phyloP scores from a whole-genome alignment of 108 stramenopile species.

The Conticribra weissflogii region DNA sequence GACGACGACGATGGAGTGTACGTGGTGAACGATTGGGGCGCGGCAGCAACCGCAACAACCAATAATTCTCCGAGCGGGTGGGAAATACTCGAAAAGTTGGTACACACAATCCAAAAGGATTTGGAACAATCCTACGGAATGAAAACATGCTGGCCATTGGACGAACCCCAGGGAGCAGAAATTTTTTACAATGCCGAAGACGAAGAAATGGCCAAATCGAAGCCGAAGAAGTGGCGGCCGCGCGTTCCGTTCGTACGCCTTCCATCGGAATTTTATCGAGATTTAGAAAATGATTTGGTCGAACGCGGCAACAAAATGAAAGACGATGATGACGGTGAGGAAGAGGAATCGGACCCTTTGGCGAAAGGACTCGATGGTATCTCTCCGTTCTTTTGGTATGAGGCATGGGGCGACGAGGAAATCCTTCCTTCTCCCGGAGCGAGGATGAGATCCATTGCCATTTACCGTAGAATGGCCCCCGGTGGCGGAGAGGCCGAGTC shows the following conservation, averaged over 20 bases:
- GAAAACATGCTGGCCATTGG: constrained; percentile 56
- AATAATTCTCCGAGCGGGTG: constrained; percentile 19
- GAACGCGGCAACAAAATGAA: not conserved
- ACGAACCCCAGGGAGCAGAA: constrained; percentile 52
- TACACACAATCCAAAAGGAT: constrained; percentile 52
- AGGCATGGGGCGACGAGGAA: constrained; percentile 76
- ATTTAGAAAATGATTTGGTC: constrained; percentile 30
- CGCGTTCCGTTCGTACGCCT: constrained; percentile 80
- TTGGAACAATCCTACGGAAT: constrained; percentile 56
- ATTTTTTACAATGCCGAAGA: constrained; percentile 20
- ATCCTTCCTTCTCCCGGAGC: constrained; percentile 48
- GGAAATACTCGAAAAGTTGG: constrained; percentile 41
- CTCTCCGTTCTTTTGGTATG: constrained; percentile 82
- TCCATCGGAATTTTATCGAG: constrained; percentile 65
- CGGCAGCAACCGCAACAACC: not conserved
- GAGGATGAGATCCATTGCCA: constrained; percentile 68
- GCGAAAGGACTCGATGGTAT: constrained; percentile 71
- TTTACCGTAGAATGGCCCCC: constrained; percentile 57
- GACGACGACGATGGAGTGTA: constrained; percentile 38
- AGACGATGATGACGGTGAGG: constrained; percentile 35
- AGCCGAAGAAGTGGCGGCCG: constrained; percentile 54
- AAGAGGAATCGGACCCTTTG: constrained; percentile 50
- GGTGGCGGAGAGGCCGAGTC: constrained; percentile 41
- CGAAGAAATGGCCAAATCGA: constrained; percentile 18
- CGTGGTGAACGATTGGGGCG: constrained; percentile 35